Evolutionary conservation across 140 eudicot genomes (phyloP), one percentile per base, ranked within the genome.

Genomic region (Oenanthe javanica): DNA sequence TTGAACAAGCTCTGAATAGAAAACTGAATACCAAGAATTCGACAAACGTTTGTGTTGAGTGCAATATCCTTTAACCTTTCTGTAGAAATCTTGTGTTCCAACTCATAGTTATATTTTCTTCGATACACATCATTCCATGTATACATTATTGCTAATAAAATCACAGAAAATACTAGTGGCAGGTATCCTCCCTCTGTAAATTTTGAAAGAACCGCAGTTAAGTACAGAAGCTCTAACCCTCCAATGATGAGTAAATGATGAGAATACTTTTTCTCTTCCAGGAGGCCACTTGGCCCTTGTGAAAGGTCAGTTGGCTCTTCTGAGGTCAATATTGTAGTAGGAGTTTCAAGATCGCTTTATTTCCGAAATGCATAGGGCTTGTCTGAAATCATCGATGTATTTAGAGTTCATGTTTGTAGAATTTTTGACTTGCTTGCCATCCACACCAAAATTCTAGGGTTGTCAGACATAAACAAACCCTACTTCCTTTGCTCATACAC

Each of bases 121-220:
- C 75, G 75, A 18, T 69, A 69, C 45, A 69, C 75, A 69, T 27
- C 75, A 36, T 69, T 69, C 75, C 75, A 69, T 25, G 75, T 69
- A n/a, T 69, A 69, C 75, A 69, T 69, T 69, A 69, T 27, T 15
- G 42, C 43, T 31, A 31, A 4, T 31, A 66, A 66, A 66, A 70
- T 40, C 12, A 70, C 0, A 14, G 75, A 12, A 70, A 70, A 70
- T 15, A 70, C 75, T 70, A 70, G 21, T 0, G 75, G 75, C 15
- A 38, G 48, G 43, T 70, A 70, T 38, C 48, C 23, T 70, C 75
- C 75, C 42, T 70, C 47, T 31, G 11, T 40, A 70, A 70, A 70
- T 38, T 70, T 70, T 38, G 46, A 70, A 15, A 70, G 75, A 70
- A 70, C 75, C 6, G 75, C 46, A 36, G 21, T 70, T 70, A 70